Conservation (phyloP, 495 filamentous ascomycete species). For the Xylaria castorea region DNA sequence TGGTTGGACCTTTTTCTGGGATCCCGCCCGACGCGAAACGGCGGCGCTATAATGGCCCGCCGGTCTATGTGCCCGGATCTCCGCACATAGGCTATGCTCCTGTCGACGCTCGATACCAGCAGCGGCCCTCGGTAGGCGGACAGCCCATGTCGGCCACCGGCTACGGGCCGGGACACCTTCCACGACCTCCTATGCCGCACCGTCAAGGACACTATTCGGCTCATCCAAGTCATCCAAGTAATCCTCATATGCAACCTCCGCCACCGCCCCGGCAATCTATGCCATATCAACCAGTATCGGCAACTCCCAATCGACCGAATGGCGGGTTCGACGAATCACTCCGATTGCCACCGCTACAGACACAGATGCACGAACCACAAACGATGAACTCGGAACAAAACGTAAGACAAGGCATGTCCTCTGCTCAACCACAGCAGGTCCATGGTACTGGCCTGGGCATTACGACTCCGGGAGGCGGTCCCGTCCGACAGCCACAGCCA, state of each 20-base stretch:
- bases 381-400: constrained; percentile 27
- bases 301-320: constrained; percentile 28
- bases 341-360: constrained; percentile 67
- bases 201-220: constrained; percentile 21
- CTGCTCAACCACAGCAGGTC: constrained; percentile 15
- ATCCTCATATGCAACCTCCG: constrained; percentile 40
- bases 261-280: constrained; percentile 35
- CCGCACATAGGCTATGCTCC: constrained; percentile 37
- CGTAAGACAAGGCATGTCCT: constrained; percentile 19
- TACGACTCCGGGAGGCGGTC: constrained; percentile 29
- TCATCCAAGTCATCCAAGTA: constrained; percentile 28
- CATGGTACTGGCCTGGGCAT: constrained; percentile 30
- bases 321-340: constrained; percentile 51
- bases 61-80: constrained; percentile 36
- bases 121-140: constrained; percentile 31
- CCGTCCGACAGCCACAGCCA: constrained; percentile 24
- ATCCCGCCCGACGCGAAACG: constrained; percentile 63
- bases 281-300: constrained; percentile 30
- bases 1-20: constrained; percentile 18
- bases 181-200: constrained; percentile 34
- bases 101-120: constrained; percentile 34
- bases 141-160: constrained; percentile 33
- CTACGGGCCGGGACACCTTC: constrained; percentile 33
- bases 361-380: constrained; percentile 41
- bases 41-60: constrained; percentile 55